A percentile compares a stretch with the other conserved stretches of the same genome.
Evolutionary conservation across 345 rosid genomes (phyloP).

Genomic region (Orychophragmus violaceus): DNA sequence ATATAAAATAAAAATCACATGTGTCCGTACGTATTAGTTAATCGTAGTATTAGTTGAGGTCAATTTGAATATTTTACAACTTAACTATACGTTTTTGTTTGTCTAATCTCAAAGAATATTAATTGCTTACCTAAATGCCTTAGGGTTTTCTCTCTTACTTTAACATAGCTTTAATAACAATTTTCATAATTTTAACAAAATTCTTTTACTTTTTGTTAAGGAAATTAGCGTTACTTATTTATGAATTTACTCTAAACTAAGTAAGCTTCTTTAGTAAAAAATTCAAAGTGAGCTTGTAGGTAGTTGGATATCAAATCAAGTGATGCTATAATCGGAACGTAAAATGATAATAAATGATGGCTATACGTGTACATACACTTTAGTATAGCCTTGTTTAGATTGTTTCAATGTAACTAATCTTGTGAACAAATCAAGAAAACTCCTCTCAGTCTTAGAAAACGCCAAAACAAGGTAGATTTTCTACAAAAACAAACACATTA

Average conservation of each 20-base stretch:
- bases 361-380: background rate
- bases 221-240: background rate
- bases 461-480: background rate
- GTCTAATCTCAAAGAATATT: conserved; percentile 16
- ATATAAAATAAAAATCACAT: background rate
- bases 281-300: background rate
- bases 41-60: background rate
- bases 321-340: background rate
- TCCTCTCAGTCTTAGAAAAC: background rate
- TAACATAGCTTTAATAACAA: background rate
- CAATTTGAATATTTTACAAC: background rate
- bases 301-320: background rate
- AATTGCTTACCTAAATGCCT: conserved; percentile 20
- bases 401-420: background rate
- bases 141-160: conserved; percentile 21
- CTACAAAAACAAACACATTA: too few species aligned
- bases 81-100: background rate
- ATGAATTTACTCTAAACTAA: background rate
- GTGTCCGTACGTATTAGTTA: conserved; percentile 26
- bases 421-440: background rate
- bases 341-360: background rate
- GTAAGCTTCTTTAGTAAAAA: background rate
- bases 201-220: background rate
- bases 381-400: background rate
- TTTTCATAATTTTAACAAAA: background rate